Evolutionary conservation across 139 green algal genomes (phyloP), one percentile per base, ranked within the genome.

Genomic region (Volvox africanus): DNA sequence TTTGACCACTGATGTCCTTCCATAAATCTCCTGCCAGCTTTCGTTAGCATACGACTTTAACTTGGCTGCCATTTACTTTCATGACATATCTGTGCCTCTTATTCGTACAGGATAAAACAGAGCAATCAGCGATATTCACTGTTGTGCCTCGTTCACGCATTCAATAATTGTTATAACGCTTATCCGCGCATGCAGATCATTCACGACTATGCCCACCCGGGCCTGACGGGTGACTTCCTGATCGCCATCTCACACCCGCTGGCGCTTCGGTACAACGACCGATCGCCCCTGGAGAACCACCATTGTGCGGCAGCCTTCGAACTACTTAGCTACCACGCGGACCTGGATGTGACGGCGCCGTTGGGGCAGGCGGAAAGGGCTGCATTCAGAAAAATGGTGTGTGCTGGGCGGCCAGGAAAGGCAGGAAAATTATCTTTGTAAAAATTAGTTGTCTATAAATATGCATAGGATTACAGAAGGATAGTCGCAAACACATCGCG

Each of bases 171-270:
- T 9, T 55, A 55, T 9, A 5, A 9, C 44, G 44, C 44, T 55
- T 55, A 55, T 9, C 44, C 44, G 44, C 44, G 65, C 24, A 73
- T 20, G 75, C 85, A 88, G 85, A 89, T 89, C 85, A 33, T 89
- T 2, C 85, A 89, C 85, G 85, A 89, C 85, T 82, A 82, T 33
- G 88, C 92, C 79, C 93, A 95, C 79, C 77, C 61, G 1, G 93
- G 93, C 61, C 33, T 95, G 20, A 95, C 91, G 87, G 93, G 92
- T 80, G 91, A 92, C 75, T 95, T 93, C 65, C 77, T 95, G 37
- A 76, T 93, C 24, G 55, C 77, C 19, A 82, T 86, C 35, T 33
- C 55, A 0, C 65, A 93, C 88, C 35, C 55, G 30, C 69, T 93
- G 68, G 91, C 93, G 20, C 37, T 92, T 12, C 37, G 68, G 9